These are phyloP conservation scores for Talaromyces pinophilus DNA, from an alignment of 2,329 filamentous ascomycete species.

Conservation along the genomic window DNA sequence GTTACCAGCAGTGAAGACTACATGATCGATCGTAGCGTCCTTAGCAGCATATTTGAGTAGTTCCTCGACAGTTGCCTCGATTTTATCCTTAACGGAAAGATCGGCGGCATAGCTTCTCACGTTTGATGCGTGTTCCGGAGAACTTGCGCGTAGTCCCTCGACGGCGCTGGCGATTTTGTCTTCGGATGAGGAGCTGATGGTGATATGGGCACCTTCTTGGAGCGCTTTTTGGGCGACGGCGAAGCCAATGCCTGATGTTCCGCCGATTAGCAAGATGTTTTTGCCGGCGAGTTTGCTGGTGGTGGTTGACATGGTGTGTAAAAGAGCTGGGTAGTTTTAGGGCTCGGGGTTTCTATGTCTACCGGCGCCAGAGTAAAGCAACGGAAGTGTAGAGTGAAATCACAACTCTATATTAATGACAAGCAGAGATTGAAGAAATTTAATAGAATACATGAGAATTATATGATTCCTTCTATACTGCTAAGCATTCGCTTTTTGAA, in stretches of 20 bases:
- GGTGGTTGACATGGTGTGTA: neutral
- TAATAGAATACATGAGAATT: neutral
- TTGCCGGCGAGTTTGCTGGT: constrained; percentile 46
- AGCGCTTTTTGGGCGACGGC: constrained; percentile 53
- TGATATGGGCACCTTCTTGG: constrained; percentile 52
- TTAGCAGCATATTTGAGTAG: constrained; percentile 10
- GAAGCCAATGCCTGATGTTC: constrained; percentile 56
- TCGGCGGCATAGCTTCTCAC: constrained; percentile 53
- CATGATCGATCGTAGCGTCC: constrained; percentile 51
- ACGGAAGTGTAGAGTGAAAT: neutral
- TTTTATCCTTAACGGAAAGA: constrained; percentile 46
- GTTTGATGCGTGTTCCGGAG: constrained; percentile 38
- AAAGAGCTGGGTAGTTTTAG: neutral
- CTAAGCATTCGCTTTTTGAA: neutral
- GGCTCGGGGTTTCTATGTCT: neutral
- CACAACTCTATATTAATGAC: neutral
- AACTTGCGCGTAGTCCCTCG: constrained; percentile 42
- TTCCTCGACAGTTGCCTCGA: constrained; percentile 13
- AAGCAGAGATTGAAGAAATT: no score
- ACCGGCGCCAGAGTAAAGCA: neutral
- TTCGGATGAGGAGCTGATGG: constrained; percentile 50
- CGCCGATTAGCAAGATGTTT: constrained; percentile 55
- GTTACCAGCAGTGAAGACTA: constrained; percentile 60
- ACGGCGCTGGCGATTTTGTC: constrained; percentile 45
- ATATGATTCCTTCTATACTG: neutral